A percentile compares a stretch with the other conserved stretches of the same genome.
phyloP scores from a whole-genome alignment of 805 yeast genomes.

The Suhomyces canberraensis region DNA sequence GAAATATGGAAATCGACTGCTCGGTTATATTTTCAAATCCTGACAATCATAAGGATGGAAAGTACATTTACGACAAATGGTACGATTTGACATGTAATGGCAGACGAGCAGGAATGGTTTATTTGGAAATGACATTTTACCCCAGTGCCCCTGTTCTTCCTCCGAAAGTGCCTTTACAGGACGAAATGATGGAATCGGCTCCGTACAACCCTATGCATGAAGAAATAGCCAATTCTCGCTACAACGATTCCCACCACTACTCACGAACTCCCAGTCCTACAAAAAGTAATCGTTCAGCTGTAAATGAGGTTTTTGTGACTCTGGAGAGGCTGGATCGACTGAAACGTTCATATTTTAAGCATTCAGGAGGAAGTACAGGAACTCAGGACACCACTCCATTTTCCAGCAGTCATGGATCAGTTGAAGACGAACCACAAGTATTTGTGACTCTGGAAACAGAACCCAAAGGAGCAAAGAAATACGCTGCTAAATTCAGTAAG shows the following conservation, averaged over 20 bases:
- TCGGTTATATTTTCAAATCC: slow-evolving; percentile 56
- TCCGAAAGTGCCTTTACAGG: slow-evolving; percentile 25
- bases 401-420: slow-evolving; percentile 3
- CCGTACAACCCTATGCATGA: no score
- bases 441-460: slow-evolving; percentile 1
- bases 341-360: slow-evolving; percentile 1
- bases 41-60: slow-evolving; percentile 49
- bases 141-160: slow-evolving; percentile 51
- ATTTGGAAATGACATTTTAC: slow-evolving; percentile 87
- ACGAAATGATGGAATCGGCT: neutral
- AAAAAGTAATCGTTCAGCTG: neutral
- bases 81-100: slow-evolving; percentile 64
- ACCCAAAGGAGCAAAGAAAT: slow-evolving; percentile 13
- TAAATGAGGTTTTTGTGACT: slow-evolving; percentile 5
- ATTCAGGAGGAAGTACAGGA: slow-evolving; percentile 1
- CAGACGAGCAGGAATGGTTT: slow-evolving; percentile 83
- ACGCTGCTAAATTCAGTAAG: slow-evolving; percentile 27
- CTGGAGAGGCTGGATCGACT: slow-evolving; percentile 2
- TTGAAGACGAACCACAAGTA: slow-evolving; percentile 1
- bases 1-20: slow-evolving; percentile 76
- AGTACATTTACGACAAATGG: slow-evolving; percentile 86
- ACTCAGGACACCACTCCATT: slow-evolving; percentile 1
- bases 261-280: neutral
- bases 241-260: neutral
- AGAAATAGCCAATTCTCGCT: neutral